Percentiles rank a stretch among this genome's conserved stretches.
These are phyloP conservation scores for Oldenlandia corymbosa DNA, from an alignment of 257 asterid genomes.

Conservation along the genomic window DNA sequence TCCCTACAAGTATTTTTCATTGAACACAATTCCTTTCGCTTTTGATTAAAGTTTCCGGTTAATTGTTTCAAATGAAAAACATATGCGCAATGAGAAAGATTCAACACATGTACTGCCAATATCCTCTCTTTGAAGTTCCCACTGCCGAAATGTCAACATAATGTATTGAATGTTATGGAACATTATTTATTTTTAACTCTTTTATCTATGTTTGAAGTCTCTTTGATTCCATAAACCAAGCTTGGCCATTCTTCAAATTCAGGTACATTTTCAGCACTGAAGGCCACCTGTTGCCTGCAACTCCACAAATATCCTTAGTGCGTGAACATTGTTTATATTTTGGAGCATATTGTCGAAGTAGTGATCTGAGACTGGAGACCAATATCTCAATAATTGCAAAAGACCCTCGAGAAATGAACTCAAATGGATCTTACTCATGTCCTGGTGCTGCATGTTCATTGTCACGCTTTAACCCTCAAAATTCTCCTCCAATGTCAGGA, in stretches of 20 bases:
- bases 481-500: slow-evolving; percentile 38
- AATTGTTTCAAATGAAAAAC: background rate
- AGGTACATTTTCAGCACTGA: slow-evolving; percentile 96
- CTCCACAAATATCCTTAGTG: slow-evolving; percentile 79
- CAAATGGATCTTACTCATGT: slow-evolving; percentile 30
- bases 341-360: slow-evolving; percentile 81
- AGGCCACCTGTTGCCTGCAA: slow-evolving; percentile 91
- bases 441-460: slow-evolving; percentile 27
- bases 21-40: background rate
- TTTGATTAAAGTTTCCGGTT: background rate
- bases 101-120: background rate
- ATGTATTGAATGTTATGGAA: background rate
- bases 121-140: background rate
- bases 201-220: background rate
- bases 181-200: background rate
- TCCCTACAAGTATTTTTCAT: slow-evolving; percentile 66
- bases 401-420: slow-evolving; percentile 40
- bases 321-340: slow-evolving; percentile 74
- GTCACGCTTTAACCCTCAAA: slow-evolving; percentile 34
- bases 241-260: slow-evolving; percentile 18
- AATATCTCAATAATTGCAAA: slow-evolving; percentile 30
- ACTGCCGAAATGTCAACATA: background rate
- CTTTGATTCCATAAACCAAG: background rate
- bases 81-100: background rate
- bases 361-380: slow-evolving; percentile 35